Base-by-base conservation (phyloP, 371 early-diverging fungal genomes). In the Gilbertella persicaria region DNA sequence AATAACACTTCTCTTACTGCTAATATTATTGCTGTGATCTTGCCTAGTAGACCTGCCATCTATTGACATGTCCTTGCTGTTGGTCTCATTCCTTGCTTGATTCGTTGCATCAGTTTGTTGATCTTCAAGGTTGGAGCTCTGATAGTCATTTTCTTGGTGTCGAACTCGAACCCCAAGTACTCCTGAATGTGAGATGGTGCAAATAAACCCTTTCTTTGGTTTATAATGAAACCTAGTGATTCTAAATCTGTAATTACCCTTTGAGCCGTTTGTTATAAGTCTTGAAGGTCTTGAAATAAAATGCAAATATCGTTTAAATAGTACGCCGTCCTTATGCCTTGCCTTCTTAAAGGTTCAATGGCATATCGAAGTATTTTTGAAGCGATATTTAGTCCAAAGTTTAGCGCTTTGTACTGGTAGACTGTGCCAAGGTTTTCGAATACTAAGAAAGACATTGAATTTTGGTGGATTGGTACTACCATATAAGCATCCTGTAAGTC, bases 281-380 rank as follows among this genome's bases (percentile, higher is more conserved):
- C 24, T 20, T 5, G 13, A 36, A 49, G 10, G 0, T 16, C 45
- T 19, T 19, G 20, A 21, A 5, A 28, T 12, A 59, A n/a, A 0
- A 60, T 3, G 23, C 45, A 53, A 21, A 53, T 48, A n/a, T 60
- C 53, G 53, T 57, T 57, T 5, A 62, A 19, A 19, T 56, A 56
- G 29, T 56, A 62, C 2, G 45, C 43, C 0, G 56, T 12, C 10
- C 53, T 29, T 4, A 60, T 60, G 0, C 60, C 54, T 39, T 53
- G n/a, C 12, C 10, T 2, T 4, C 50, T 26, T 16, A 60, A 19
- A 1, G 45, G 54, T 39, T 53, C 50, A 5, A 60, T 33, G 1
- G 53, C 43, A 16, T 47, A 51, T 7, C 28, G 8, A 33, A 58
- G 20, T 0, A 57, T 0, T 25, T 45, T 23, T 6, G 58, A 51